Evolutionary conservation across 805 yeast species (phyloP), one percentile per base, ranked within the genome.

Genomic region (Cyberlindnera sargentensis): DNA sequence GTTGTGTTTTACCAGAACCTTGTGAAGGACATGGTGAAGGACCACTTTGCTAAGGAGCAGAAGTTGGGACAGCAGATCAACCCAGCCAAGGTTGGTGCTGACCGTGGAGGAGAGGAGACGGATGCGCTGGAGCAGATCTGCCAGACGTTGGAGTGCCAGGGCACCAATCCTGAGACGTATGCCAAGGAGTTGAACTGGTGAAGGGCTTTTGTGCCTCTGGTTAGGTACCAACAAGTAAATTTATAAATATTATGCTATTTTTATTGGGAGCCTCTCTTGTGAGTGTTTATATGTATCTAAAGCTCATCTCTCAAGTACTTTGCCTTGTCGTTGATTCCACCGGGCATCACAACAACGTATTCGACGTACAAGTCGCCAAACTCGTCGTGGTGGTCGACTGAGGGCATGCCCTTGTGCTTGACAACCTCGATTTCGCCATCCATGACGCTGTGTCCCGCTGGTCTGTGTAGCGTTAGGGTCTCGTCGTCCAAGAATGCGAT

Each of bases 351-450:
- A 7, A 78, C 69, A 15, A 60, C 61, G 51, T 75, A 77, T 31
- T 76, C 75, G 15, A 78, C 63, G 52, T 62, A 70, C 49, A 76
- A 59, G 53, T 78, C 77, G 51, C 85, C 80, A 59, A 64, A 69
- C 58, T 76, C 72, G 24, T 66, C 67, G 33, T 45, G 46, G 25
- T 71, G 71, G 34, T 66, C 71, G 25, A 56, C 51, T 5, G 70
- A 48, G 3, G 98, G 98, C 97, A 93, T 88, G 25, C 99, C 99
- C 54, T 75, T 81, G 6, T 85, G 89, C 48, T 70, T 65, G 31
- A 91, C 51, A 3, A 71, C 62, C 61, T 93, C 96, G 6, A 84
- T 69, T 51, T 87, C 84, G 3, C 95, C 95, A 55, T 79, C 67
- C 37, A 66, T 50, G 2, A 85, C 79, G 8, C 71, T 56, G 30